Conservation (phyloP, 176 grass and related monocot genomes). For the Elymus sibiricus region DNA sequence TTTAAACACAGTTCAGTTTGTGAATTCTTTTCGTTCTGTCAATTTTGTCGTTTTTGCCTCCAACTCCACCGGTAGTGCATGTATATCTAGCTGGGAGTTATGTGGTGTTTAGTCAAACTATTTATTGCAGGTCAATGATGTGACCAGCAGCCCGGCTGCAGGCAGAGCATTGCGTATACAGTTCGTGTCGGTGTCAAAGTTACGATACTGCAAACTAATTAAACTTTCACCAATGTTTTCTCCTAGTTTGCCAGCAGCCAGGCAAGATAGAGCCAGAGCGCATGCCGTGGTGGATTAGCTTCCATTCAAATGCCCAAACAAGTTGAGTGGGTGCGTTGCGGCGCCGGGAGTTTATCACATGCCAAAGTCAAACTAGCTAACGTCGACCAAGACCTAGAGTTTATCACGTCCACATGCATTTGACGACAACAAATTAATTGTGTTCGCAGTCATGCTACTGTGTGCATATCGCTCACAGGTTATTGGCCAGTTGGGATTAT, state of each 20-base stretch:
- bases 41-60: too few species aligned
- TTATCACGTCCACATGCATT: background rate
- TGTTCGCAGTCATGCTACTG: too few species aligned
- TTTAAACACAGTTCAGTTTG: too few species aligned
- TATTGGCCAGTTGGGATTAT: too few species aligned
- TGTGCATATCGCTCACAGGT: too few species aligned
- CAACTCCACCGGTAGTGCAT: background rate
- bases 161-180: background rate
- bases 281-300: background rate
- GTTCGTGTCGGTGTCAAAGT: background rate
- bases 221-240: too few species aligned
- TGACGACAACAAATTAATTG: background rate
- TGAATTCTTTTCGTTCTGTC: too few species aligned
- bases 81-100: background rate
- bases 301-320: background rate
- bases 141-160: background rate
- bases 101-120: slow-evolving; percentile 3
- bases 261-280: background rate
- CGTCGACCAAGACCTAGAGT: background rate
- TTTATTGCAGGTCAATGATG: background rate
- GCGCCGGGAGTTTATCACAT: background rate
- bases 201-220: background rate
- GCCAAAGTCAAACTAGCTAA: background rate
- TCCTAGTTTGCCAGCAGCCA: background rate
- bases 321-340: background rate